Conservation (phyloP, 1,284 basidiomycete species). For the Pyrrhoderma lamaoense region DNA sequence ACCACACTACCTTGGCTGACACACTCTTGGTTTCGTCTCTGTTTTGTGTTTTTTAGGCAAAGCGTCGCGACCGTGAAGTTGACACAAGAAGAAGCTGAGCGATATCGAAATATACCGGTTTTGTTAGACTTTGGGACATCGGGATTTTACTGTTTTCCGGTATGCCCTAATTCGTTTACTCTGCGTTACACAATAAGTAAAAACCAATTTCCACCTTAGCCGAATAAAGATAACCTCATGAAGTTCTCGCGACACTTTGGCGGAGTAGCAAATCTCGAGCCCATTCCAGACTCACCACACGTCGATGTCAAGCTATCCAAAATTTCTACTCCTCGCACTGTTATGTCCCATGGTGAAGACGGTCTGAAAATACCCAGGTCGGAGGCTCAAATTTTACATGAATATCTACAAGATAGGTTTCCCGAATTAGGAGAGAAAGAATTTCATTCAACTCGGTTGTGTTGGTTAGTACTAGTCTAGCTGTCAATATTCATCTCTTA, state of each 20-base stretch:
- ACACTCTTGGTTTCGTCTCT: too few species aligned
- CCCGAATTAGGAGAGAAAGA: conserved; percentile 66
- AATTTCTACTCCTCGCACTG: conserved; percentile 63
- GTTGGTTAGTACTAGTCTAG: conserved; percentile 49
- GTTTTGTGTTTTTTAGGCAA: conserved; percentile 45
- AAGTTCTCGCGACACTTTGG: conserved; percentile 69
- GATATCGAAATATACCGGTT: conserved; percentile 62
- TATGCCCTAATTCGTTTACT: conserved; percentile 30
- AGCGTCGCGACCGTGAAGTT: conserved; percentile 72
- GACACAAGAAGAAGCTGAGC: conserved; percentile 54
- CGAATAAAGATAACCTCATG: conserved; percentile 58
- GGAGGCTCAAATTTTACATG: conserved; percentile 43
- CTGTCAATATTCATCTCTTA: neutral
- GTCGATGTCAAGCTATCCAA: conserved; percentile 1
- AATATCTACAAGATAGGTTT: conserved; percentile 50
- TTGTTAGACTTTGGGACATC: conserved; percentile 56
- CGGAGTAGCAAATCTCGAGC: conserved; percentile 50
- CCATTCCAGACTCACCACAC: conserved; percentile 15
- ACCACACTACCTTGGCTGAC: too few species aligned
- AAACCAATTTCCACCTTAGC: conserved; percentile 34
- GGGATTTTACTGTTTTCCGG: conserved; percentile 74
- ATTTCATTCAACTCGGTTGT: conserved; percentile 65
- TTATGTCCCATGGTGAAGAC: conserved; percentile 43
- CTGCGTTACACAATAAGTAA: neutral
- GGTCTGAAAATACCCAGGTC: conserved; percentile 59